These are phyloP conservation scores for Leucocoprinus sp. DNA, from an alignment of 768 basidiomycete species.

Conservation along the genomic window DNA sequence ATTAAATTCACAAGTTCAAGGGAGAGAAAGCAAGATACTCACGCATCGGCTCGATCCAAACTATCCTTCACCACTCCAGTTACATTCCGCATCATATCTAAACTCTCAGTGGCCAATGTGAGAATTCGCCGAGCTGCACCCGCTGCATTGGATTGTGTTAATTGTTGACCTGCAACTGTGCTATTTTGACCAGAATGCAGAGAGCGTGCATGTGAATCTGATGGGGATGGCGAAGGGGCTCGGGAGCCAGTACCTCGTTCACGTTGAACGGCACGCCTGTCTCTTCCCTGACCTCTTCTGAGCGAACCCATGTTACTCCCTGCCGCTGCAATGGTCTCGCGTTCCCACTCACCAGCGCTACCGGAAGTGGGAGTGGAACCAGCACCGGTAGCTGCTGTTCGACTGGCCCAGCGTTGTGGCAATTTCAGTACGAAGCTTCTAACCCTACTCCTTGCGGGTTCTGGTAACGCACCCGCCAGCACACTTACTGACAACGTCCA, in stretches of 20 bases:
- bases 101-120: constrained; percentile 79
- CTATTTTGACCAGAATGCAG: not conserved
- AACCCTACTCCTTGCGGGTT: constrained; percentile 69
- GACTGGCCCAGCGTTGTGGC: constrained; percentile 73
- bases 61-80: constrained; percentile 85
- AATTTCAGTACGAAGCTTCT: constrained; percentile 69
- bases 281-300: constrained; percentile 20
- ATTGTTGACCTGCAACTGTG: constrained; percentile 7
- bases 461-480: constrained; percentile 82
- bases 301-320: constrained; percentile 24
- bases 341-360: constrained; percentile 16
- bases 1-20: not conserved
- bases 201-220: not conserved
- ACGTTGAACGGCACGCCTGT: constrained; percentile 24
- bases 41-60: constrained; percentile 82
- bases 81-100: constrained; percentile 88
- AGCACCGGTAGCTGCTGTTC: constrained; percentile 23
- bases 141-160: constrained; percentile 48
- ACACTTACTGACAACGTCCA: constrained; percentile 79
- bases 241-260: constrained; percentile 30
- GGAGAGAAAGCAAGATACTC: constrained; percentile 23
- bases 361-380: not conserved
- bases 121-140: constrained; percentile 76
- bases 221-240: constrained; percentile 1
- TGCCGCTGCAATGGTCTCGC: constrained; percentile 27